Evolutionary conservation across 2,329 filamentous ascomycete species (phyloP).

Genomic region (Penicillium sp.): DNA sequence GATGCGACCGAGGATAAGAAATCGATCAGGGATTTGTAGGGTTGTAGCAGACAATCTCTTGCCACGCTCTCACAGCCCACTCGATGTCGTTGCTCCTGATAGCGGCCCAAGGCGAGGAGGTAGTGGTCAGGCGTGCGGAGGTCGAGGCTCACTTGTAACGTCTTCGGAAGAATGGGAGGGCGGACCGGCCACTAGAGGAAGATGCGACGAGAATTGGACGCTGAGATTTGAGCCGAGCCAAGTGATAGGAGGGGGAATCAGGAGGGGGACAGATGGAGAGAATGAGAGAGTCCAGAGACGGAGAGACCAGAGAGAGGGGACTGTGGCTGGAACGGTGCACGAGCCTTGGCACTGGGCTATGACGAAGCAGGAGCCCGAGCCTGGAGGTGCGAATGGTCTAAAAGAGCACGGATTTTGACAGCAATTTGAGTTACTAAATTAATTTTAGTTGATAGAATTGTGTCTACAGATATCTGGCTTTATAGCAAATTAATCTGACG

Average conservation of each 20-base stretch:
- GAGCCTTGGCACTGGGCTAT: conserved; percentile 38
- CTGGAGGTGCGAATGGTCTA: background rate
- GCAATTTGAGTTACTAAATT: background rate
- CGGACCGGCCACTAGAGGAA: conserved; percentile 17
- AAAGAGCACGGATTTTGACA: background rate
- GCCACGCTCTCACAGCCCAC: conserved; percentile 34
- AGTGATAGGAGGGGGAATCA: conserved; percentile 13
- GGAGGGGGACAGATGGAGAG: conserved; percentile 17
- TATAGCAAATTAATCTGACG: background rate
- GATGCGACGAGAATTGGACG: conserved; percentile 8
- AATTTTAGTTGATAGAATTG: too few relatives aligned
- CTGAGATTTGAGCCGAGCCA: background rate
- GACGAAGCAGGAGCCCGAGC: conserved; percentile 28
- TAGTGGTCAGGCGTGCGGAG: conserved; percentile 18
- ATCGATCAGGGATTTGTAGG: conserved; percentile 20
- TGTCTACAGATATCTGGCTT: background rate
- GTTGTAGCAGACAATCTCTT: conserved; percentile 18
- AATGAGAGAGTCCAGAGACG: conserved; percentile 22
- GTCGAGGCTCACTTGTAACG: conserved; percentile 11
- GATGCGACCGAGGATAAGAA: conserved; percentile 15
- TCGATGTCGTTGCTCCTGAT: conserved; percentile 23
- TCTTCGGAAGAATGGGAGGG: conserved; percentile 17
- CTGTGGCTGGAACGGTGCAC: conserved; percentile 35
- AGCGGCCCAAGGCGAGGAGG: conserved; percentile 27
- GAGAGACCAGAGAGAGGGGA: conserved; percentile 28